Percentiles rank a stretch among this genome's conserved stretches.
Conservation (phyloP, 371 early-diverging fungal species). For the Mucor sp. region DNA sequence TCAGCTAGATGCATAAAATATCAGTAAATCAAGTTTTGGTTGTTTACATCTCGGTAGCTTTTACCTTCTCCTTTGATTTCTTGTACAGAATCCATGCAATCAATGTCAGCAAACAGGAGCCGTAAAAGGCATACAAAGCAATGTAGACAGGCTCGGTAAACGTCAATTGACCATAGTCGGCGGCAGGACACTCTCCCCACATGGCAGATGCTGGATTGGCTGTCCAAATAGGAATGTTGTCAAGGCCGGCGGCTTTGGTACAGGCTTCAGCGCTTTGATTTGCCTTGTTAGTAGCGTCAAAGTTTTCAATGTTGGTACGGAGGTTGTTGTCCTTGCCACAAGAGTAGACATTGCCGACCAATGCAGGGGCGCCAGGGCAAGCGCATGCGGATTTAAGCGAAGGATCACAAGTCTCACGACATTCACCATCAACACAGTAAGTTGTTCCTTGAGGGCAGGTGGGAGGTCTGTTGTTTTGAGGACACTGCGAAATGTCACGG, state of each 20-base stretch:
- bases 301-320: constrained; percentile 40
- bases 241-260: constrained; percentile 27
- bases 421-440: constrained; percentile 57
- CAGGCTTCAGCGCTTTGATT: constrained; percentile 47
- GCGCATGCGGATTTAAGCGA: constrained; percentile 36
- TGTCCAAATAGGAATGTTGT: constrained; percentile 41
- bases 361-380: constrained; percentile 44
- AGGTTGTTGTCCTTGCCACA: constrained; percentile 18
- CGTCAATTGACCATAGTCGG: constrained; percentile 46
- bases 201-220: constrained; percentile 30
- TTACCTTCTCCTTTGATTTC: constrained; percentile 34
- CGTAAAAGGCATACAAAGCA: constrained; percentile 55
- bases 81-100: constrained; percentile 64
- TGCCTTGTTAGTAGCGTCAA: constrained; percentile 44
- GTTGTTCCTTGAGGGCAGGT: constrained; percentile 44
- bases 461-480: constrained; percentile 16
- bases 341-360: constrained; percentile 28
- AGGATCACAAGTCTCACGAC: constrained; percentile 38
- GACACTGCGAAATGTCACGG: constrained; percentile 44
- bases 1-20: not conserved
- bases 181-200: constrained; percentile 59
- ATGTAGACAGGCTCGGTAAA: constrained; percentile 49
- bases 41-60: no score
- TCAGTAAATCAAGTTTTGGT: not conserved
- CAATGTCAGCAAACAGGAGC: constrained; percentile 60